These are phyloP conservation scores for Yamadazyma kanchanaburiensis DNA, from an alignment of 1,139 yeast species.

Conservation along the genomic window DNA sequence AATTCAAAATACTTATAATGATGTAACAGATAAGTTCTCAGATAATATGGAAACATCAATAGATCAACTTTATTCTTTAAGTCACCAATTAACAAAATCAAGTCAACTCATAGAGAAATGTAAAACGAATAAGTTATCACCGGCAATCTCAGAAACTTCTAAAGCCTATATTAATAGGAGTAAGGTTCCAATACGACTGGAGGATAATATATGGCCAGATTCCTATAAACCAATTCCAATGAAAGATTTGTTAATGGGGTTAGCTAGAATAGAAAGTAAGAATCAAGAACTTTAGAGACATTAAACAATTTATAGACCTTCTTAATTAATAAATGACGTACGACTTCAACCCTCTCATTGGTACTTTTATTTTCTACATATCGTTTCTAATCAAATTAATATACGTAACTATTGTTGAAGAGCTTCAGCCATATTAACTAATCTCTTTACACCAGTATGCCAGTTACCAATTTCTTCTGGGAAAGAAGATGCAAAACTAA, in stretches of 20 bases:
- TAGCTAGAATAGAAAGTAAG: conserved; percentile 18
- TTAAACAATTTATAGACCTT: too few relatives aligned
- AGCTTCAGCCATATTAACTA: conserved; percentile 73
- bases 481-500: conserved; percentile 62
- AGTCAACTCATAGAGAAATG: conserved; percentile 18
- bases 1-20: conserved; percentile 6
- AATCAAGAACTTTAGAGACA: too few relatives aligned
- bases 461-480: conserved; percentile 84
- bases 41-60: conserved; percentile 18
- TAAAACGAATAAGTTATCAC: conserved; percentile 14
- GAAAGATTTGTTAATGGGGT: conserved; percentile 19
- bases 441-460: conserved; percentile 89
- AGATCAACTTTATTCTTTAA: conserved; percentile 20
- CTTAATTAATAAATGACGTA: too few relatives aligned
- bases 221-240: conserved; percentile 16
- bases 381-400: too few relatives aligned
- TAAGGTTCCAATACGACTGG: conserved; percentile 9
- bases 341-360: too few relatives aligned
- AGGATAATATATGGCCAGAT: conserved; percentile 15
- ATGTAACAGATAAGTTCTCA: conserved; percentile 11
- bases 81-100: conserved; percentile 21
- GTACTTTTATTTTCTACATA: too few relatives aligned
- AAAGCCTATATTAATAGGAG: conserved; percentile 17
- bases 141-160: conserved; percentile 17
- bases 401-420: too few relatives aligned